Conservation (phyloP, 345 rosid genomes). For the Eutrema japonicum region DNA sequence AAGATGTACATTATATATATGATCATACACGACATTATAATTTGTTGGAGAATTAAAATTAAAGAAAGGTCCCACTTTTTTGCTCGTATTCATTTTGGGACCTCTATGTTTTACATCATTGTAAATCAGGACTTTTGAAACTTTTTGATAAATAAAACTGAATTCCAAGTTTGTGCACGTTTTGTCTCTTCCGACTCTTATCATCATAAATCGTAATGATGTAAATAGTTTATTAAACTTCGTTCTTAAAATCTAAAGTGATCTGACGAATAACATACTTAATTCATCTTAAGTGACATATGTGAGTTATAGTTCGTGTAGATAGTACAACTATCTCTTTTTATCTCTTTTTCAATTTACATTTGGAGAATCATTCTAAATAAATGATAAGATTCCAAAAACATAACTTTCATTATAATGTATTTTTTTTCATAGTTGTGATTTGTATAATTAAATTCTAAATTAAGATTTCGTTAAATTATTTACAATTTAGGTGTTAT, state of each 20-base stretch:
- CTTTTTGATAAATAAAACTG: background rate
- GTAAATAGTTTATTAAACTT: background rate
- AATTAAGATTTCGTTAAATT: too few relatives aligned
- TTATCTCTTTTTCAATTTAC: too few relatives aligned
- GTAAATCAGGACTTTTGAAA: background rate
- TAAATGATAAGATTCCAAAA: too few relatives aligned
- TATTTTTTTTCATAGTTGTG: too few relatives aligned
- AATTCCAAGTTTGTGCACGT: background rate
- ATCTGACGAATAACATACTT: background rate
- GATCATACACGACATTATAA: constrained; percentile 16
- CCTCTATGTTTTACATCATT: constrained; percentile 23
- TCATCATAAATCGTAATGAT: constrained; percentile 1
- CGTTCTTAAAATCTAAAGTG: background rate
- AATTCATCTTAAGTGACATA: background rate
- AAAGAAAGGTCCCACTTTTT: background rate
- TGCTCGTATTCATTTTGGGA: constrained; percentile 16
- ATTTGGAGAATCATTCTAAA: background rate
- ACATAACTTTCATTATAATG: too few relatives aligned
- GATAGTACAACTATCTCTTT: too few relatives aligned
- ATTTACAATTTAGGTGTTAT: too few relatives aligned
- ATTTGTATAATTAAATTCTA: too few relatives aligned
- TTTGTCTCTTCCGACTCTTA: background rate
- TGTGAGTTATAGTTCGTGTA: too few relatives aligned
- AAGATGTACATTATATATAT: background rate
- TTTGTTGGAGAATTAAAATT: background rate